Evolutionary conservation across 2,329 filamentous ascomycete genomes (phyloP).

Genomic region (Colletotrichum gigasporum): DNA sequence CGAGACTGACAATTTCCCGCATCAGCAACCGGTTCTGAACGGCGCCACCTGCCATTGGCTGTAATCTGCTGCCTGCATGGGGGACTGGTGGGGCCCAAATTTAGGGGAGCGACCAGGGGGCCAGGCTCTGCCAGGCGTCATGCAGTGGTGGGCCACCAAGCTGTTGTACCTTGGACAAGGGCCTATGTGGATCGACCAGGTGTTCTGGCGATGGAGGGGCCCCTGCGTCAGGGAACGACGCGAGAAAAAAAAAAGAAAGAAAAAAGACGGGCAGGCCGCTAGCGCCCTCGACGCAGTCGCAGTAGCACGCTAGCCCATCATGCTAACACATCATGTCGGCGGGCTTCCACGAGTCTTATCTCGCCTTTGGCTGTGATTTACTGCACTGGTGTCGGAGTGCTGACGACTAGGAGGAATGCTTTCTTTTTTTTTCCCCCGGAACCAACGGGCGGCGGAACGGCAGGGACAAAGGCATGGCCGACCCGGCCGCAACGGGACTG

Average conservation of each 20-base stretch:
- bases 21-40: conserved; percentile 11
- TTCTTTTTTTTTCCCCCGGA: conserved; percentile 1
- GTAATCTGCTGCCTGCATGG: background rate
- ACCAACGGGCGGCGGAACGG: background rate
- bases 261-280: background rate
- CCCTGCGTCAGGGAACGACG: background rate
- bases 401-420: background rate
- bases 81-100: background rate
- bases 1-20: conserved; percentile 24
- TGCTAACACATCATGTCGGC: background rate
- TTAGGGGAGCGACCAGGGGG: background rate
- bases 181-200: background rate
- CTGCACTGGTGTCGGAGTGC: background rate
- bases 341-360: background rate
- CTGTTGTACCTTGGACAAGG: too few relatives aligned
- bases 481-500: too few relatives aligned
- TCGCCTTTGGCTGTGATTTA: background rate
- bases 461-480: background rate
- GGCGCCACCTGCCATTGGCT: conserved; percentile 15
- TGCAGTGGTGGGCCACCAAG: too few relatives aligned
- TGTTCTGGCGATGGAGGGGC: background rate
- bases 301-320: too few relatives aligned
- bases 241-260: background rate
- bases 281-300: too few relatives aligned
- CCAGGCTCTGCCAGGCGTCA: background rate